Percentiles rank a stretch among this genome's conserved stretches.
phyloP scores from a whole-genome alignment of 345 rosid genomes.

The Acer saccharum region DNA sequence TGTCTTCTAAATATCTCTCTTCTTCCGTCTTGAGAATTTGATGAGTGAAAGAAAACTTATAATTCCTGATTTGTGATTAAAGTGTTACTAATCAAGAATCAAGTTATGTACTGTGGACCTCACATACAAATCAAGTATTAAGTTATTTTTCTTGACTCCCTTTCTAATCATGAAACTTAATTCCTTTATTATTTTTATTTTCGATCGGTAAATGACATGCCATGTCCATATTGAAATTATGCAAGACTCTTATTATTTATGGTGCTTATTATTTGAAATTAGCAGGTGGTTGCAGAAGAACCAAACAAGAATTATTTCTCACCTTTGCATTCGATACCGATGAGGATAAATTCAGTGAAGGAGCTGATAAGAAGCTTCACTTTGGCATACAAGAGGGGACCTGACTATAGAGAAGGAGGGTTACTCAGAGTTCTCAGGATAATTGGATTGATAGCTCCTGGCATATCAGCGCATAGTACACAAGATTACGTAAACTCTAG shows the following conservation, averaged over 20 bases:
- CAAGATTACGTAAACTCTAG: conserved; percentile 14
- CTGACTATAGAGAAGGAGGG: neutral
- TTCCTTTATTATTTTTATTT: too few relatives aligned
- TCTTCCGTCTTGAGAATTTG: neutral
- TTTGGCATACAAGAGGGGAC: conserved; percentile 24
- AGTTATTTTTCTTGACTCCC: too few relatives aligned
- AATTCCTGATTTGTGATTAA: too few relatives aligned
- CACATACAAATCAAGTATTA: too few relatives aligned
- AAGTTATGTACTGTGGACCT: too few relatives aligned
- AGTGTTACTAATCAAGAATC: too few relatives aligned
- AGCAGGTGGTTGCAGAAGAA: conserved; percentile 50
- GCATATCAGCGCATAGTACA: conserved; percentile 8
- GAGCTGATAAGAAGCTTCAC: conserved; percentile 67
- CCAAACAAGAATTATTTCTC: conserved; percentile 59
- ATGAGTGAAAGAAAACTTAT: too few relatives aligned
- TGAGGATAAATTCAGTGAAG: conserved; percentile 35
- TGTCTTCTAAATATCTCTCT: neutral
- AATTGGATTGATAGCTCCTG: conserved; percentile 7
- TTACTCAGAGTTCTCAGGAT: conserved; percentile 2
- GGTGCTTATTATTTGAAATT: neutral
- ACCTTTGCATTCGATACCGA: conserved; percentile 19
- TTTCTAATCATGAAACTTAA: too few relatives aligned
- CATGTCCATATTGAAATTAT: too few relatives aligned
- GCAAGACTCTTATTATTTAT: too few relatives aligned
- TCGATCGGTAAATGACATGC: too few relatives aligned